These are phyloP conservation scores for Candida berthetii DNA, from an alignment of 805 yeast species.

Conservation along the genomic window DNA sequence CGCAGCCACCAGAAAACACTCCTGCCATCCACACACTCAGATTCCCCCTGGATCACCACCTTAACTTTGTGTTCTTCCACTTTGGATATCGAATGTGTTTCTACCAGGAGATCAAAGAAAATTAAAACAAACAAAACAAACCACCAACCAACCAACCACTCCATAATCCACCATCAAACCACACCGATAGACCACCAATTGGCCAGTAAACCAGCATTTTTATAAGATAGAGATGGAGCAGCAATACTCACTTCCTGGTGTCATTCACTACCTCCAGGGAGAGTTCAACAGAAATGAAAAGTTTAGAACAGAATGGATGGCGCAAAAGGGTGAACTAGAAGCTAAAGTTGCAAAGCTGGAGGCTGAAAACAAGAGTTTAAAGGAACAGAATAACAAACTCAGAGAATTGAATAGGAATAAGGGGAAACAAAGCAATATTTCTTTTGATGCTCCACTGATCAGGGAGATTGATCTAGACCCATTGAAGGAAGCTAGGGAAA, in stretches of 20 bases:
- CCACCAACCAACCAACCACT: no score
- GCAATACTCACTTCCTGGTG: conserved; percentile 30
- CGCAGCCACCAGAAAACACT: no score
- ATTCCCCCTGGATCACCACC: no score
- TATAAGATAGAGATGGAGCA: no score
- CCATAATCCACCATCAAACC: no score
- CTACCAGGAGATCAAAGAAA: no score
- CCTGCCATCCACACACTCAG: no score
- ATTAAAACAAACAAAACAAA: no score
- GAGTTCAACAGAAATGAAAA: conserved; percentile 54
- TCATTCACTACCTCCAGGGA: conserved; percentile 51
- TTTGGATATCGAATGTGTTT: no score
- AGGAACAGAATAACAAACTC: neutral
- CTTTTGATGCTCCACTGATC: neutral
- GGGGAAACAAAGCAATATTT: neutral
- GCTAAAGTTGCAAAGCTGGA: conserved; percentile 42
- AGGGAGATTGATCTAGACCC: neutral
- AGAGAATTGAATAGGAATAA: neutral
- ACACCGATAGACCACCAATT: neutral
- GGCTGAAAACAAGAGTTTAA: conserved; percentile 31
- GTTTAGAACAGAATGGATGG: conserved; percentile 49
- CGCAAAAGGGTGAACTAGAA: conserved; percentile 51
- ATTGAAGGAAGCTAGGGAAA: neutral
- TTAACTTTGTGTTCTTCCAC: no score
- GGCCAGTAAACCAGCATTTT: neutral